A percentile compares a stretch with the other conserved stretches of the same genome.
Conservation (phyloP, 805 yeast genomes). For the Kluyveromyces nonfermentans region DNA sequence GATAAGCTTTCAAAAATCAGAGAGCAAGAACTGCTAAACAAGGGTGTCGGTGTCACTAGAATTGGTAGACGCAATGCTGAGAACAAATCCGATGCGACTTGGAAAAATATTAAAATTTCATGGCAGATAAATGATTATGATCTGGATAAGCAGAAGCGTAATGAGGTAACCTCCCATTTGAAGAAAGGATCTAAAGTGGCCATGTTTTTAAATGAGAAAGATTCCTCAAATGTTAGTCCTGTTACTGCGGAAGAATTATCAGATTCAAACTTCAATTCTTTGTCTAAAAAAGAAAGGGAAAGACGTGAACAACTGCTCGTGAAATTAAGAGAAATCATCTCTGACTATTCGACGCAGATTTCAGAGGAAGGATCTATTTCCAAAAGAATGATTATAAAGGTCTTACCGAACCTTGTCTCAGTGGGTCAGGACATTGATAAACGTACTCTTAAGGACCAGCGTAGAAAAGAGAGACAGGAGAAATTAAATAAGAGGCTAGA, state of each 20-base stretch:
- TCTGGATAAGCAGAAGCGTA: constrained; percentile 41
- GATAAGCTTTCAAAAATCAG: constrained; percentile 21
- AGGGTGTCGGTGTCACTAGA: constrained; percentile 14
- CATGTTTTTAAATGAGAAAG: constrained; percentile 34
- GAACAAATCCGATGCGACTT: constrained; percentile 21
- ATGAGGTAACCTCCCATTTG: constrained; percentile 39
- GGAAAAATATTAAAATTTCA: constrained; percentile 41
- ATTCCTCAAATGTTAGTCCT: constrained; percentile 6
- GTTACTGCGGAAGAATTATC: background rate
- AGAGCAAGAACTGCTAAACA: constrained; percentile 16
- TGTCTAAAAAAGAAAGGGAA: constrained; percentile 27
- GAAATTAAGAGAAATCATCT: constrained; percentile 21
- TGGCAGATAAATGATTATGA: constrained; percentile 52
- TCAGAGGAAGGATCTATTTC: constrained; percentile 24
- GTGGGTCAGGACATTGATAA: constrained; percentile 20
- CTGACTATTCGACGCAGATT: constrained; percentile 18
- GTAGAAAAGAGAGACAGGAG: constrained; percentile 29
- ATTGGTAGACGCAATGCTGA: constrained; percentile 7
- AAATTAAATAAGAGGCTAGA: constrained; percentile 22
- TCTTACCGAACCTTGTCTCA: constrained; percentile 16
- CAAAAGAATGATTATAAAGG: constrained; percentile 24
- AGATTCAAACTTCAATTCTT: constrained; percentile 1
- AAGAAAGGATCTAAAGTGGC: constrained; percentile 36
- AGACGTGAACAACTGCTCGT: constrained; percentile 29
- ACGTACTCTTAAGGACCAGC: constrained; percentile 25